Evolutionary conservation across 2,329 filamentous ascomycete species (phyloP), one percentile per base, ranked within the genome.

Genomic region (Scytalidium sp.): DNA sequence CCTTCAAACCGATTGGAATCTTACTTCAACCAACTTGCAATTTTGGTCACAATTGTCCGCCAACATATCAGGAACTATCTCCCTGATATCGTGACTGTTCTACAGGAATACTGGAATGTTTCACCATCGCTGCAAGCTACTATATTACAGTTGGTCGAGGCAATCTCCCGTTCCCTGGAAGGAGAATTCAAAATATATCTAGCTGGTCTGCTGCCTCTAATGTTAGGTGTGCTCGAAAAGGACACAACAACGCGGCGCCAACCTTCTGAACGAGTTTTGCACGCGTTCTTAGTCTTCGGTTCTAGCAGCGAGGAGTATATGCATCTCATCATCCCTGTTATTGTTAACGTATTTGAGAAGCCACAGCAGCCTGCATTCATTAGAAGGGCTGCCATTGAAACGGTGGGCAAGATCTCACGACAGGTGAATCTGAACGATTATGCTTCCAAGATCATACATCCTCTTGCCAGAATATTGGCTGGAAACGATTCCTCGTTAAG

Each of bases 111-210:
- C 68, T 99, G 94, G 94, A 83, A 90, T 60, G 80, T 81, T 25
- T 88, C 87, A 5, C 79, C 86, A 11, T 85, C 88, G 25, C 76
- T 97, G 2, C 94, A 97, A 68, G 85, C 87, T 0, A 99, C 95
- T 0, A 97, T 99, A 49, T 72, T 99, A 46, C 88, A 88, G 1
- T 77, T 99, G 21, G 88, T 99, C 7, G 94, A 99, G 68, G 90
- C 93, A 1, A 96, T 99, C 50, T 90, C 94, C 3, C 84, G 89
- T 52, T 96, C 94, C 0, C 74, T 99, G 1, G 94, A 99, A 63
- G 94, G 94, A 56, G 94, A 99, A 66, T 99, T 99, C 76, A 96
- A 97, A 68, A 88, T 96, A 41, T 97, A 97, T 62, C 75, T 99
- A 10, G 94, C 94, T 3, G 84, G 87, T 11, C 75, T 99, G 15